A percentile compares a stretch with the other conserved stretches of the same genome.
Evolutionary conservation across 2,329 filamentous ascomycete genomes (phyloP).

Genomic region (Tolypocladium tundrense): DNA sequence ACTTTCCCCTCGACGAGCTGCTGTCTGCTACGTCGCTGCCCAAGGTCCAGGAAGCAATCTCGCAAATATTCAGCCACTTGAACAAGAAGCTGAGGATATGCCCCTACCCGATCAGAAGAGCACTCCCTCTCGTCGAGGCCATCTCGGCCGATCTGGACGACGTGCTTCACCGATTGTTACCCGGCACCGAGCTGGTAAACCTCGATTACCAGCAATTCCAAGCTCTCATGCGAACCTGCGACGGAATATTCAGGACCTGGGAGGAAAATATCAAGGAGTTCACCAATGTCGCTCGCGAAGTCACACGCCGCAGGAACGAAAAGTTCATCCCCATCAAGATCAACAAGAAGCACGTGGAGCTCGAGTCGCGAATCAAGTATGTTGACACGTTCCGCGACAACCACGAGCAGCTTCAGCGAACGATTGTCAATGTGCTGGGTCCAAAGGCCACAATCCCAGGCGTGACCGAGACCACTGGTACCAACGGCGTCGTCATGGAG

Average conservation of each 20-base stretch:
- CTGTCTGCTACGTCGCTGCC: conserved; percentile 81
- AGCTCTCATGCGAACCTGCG: conserved; percentile 70
- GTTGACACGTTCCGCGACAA: conserved; percentile 92
- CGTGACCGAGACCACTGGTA: conserved; percentile 36
- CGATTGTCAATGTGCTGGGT: conserved; percentile 92
- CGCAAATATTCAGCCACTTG: conserved; percentile 83
- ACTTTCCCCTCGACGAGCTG: conserved; percentile 92
- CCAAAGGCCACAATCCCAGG: conserved; percentile 53
- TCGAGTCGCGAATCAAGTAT: conserved; percentile 85
- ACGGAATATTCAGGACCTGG: conserved; percentile 84
- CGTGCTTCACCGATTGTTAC: conserved; percentile 74
- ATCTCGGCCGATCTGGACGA: conserved; percentile 90
- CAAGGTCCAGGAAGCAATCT: conserved; percentile 82
- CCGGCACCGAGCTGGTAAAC: conserved; percentile 81
- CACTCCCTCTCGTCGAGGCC: conserved; percentile 87
- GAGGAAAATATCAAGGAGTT: conserved; percentile 97
- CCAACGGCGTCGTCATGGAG: conserved; percentile 66
- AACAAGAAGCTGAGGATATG: conserved; percentile 98
- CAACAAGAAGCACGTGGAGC: conserved; percentile 72
- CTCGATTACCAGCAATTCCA: conserved; percentile 88
- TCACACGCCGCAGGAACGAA: conserved; percentile 85
- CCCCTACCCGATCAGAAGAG: conserved; percentile 86
- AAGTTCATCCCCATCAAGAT: conserved; percentile 99
- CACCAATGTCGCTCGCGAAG: conserved; percentile 92
- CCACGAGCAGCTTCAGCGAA: conserved; percentile 93